Percentiles rank a stretch among this genome's conserved stretches.
Conservation (phyloP, 1,139 yeast genomes). For the Geotrichum phurueaensis region DNA sequence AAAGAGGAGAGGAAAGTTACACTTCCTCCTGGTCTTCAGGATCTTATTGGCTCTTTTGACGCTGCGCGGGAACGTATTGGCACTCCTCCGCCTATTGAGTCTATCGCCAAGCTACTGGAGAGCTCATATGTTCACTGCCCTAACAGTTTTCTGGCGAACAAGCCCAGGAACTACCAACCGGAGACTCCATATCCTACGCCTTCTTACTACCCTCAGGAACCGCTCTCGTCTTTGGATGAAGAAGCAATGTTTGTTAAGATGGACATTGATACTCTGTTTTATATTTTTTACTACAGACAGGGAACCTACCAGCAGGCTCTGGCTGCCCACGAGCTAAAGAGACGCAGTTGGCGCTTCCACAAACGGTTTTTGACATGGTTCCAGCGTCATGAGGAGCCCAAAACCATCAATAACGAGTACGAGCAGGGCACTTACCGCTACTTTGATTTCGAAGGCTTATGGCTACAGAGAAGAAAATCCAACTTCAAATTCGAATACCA, state of each 20-base stretch:
- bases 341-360: slow-evolving; percentile 86
- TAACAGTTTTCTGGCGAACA: slow-evolving; percentile 85
- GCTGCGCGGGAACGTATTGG: slow-evolving; percentile 41
- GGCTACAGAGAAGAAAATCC: slow-evolving; percentile 80
- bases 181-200: slow-evolving; percentile 84
- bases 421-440: slow-evolving; percentile 63
- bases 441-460: slow-evolving; percentile 84
- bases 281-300: slow-evolving; percentile 79
- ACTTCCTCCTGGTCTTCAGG: slow-evolving; percentile 47
- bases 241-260: slow-evolving; percentile 56
- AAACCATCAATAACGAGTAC: slow-evolving; percentile 40
- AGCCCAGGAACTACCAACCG: slow-evolving; percentile 72
- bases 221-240: slow-evolving; percentile 42
- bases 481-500: slow-evolving; percentile 53
- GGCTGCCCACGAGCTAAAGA: slow-evolving; percentile 76
- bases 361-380: slow-evolving; percentile 79
- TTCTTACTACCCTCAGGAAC: slow-evolving; percentile 87
- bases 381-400: slow-evolving; percentile 55
- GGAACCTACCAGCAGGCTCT: slow-evolving; percentile 68
- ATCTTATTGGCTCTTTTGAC: slow-evolving; percentile 43
- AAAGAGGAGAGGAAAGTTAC: slow-evolving; percentile 17
- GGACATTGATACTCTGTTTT: slow-evolving; percentile 84
- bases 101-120: slow-evolving; percentile 58
- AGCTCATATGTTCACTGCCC: slow-evolving; percentile 83
- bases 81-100: slow-evolving; percentile 51